A percentile compares a stretch with the other conserved stretches of the same genome.
Evolutionary conservation across 1,139 yeast genomes (phyloP).

Genomic region (Suhomyces guaymorum): DNA sequence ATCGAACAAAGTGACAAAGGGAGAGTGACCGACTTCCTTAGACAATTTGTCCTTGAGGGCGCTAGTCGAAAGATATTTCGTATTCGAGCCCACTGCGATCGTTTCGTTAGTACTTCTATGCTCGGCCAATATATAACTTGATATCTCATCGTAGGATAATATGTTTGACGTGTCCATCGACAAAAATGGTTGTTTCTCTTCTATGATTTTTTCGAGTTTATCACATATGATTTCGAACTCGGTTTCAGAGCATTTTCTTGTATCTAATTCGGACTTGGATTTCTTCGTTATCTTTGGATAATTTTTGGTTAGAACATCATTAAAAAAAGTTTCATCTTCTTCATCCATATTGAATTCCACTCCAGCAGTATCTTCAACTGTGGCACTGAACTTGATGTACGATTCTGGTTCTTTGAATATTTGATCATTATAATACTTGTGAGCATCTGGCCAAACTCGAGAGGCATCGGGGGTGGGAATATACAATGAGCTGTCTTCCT

Average conservation of each 20-base stretch:
- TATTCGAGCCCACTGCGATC: constrained; percentile 31
- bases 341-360: constrained; percentile 91
- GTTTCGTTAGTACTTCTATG: constrained; percentile 32
- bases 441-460: constrained; percentile 74
- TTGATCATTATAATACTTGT: constrained; percentile 63
- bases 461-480: constrained; percentile 98
- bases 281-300: constrained; percentile 26
- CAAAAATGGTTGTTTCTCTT: constrained; percentile 84
- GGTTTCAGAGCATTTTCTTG: constrained; percentile 58
- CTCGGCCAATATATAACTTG: constrained; percentile 46
- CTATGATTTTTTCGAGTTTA: constrained; percentile 70
- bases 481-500: constrained; percentile 51
- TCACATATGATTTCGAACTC: constrained; percentile 84
- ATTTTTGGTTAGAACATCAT: constrained; percentile 38
- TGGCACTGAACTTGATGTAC: constrained; percentile 87
- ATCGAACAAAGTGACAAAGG: constrained; percentile 53
- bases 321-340: constrained; percentile 69
- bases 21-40: constrained; percentile 40
- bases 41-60: constrained; percentile 42
- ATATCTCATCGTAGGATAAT: constrained; percentile 68
- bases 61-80: constrained; percentile 39
- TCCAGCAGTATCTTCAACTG: constrained; percentile 92
- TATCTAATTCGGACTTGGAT: constrained; percentile 19
- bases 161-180: constrained; percentile 82
- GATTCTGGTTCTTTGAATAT: constrained; percentile 71